Conservation (phyloP, 2,329 filamentous ascomycete species). For the Talaromyces sp. region DNA sequence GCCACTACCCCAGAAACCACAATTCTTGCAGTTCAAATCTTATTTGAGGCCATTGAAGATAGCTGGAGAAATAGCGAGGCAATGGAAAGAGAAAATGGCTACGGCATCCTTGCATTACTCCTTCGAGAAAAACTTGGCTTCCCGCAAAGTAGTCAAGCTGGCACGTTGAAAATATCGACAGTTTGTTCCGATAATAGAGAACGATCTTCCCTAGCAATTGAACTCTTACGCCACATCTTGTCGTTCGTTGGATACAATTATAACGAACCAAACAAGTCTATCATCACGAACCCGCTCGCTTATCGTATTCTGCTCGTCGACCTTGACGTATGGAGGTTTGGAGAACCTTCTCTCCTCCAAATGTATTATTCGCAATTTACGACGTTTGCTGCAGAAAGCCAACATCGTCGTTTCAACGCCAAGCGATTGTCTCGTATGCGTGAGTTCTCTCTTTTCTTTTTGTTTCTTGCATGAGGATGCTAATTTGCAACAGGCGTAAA, state of each 20-base stretch:
- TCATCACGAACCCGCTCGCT: slow-evolving; percentile 92
- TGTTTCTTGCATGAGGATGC: background rate
- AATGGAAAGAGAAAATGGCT: slow-evolving; percentile 94
- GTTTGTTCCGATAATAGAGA: slow-evolving; percentile 38
- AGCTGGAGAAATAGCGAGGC: slow-evolving; percentile 98
- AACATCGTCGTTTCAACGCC: slow-evolving; percentile 87
- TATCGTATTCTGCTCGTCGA: slow-evolving; percentile 91
- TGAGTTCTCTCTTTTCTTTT: slow-evolving; percentile 43
- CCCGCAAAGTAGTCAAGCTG: slow-evolving; percentile 18
- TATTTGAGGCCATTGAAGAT: slow-evolving; percentile 78
- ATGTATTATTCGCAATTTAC: slow-evolving; percentile 92
- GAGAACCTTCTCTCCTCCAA: slow-evolving; percentile 69
- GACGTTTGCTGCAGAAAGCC: slow-evolving; percentile 82
- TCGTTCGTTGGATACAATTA: slow-evolving; percentile 86
- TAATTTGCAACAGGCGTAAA: slow-evolving; percentile 62
- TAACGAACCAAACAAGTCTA: slow-evolving; percentile 73
- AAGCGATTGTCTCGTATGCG: slow-evolving; percentile 84
- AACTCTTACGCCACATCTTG: slow-evolving; percentile 71
- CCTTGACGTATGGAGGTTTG: slow-evolving; percentile 85
- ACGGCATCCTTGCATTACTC: slow-evolving; percentile 78
- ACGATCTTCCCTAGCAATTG: slow-evolving; percentile 47
- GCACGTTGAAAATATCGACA: slow-evolving; percentile 41
- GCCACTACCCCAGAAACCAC: slow-evolving; percentile 66
- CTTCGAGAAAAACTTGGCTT: slow-evolving; percentile 70
- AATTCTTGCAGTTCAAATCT: slow-evolving; percentile 71